Percentiles rank a stretch among this genome's conserved stretches.
Evolutionary conservation across 768 basidiomycete species (phyloP).

Genomic region (Xerocomellus intermedius): DNA sequence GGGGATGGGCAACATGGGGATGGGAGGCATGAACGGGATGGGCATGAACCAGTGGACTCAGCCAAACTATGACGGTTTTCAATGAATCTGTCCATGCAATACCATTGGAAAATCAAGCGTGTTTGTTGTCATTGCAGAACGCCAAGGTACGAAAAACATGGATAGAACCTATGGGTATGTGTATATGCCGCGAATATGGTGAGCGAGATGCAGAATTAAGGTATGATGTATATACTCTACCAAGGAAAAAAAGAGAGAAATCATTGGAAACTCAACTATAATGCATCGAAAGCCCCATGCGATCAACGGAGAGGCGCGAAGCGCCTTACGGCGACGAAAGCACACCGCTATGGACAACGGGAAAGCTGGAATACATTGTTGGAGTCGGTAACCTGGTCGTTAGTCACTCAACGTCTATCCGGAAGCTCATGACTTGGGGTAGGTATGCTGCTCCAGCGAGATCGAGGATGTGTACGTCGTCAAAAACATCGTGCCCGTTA

Average conservation of each 20-base stretch:
- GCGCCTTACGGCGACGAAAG: background rate
- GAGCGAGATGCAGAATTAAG: conserved; percentile 23
- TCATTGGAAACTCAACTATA: conserved; percentile 10
- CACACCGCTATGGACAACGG: background rate
- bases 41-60: conserved; percentile 42
- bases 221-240: conserved; percentile 49
- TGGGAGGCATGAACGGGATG: conserved; percentile 38
- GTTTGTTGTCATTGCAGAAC: conserved; percentile 2
- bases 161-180: conserved; percentile 23
- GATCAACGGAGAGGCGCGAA: conserved; percentile 17
- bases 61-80: conserved; percentile 33
- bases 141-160: conserved; percentile 5
- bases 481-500: conserved; percentile 79
- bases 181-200: conserved; percentile 26
- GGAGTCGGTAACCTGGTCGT: background rate
- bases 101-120: background rate
- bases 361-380: background rate
- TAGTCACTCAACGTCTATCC: conserved; percentile 43
- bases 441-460: conserved; percentile 85
- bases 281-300: conserved; percentile 9
- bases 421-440: conserved; percentile 83
- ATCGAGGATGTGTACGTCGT: conserved; percentile 85
- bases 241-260: conserved; percentile 20
- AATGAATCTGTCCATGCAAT: conserved; percentile 13
- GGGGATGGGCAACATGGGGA: conserved; percentile 36